Evolutionary conservation across 164 flowering plant genomes (phyloP).

Genomic region (Vitis riparia): DNA sequence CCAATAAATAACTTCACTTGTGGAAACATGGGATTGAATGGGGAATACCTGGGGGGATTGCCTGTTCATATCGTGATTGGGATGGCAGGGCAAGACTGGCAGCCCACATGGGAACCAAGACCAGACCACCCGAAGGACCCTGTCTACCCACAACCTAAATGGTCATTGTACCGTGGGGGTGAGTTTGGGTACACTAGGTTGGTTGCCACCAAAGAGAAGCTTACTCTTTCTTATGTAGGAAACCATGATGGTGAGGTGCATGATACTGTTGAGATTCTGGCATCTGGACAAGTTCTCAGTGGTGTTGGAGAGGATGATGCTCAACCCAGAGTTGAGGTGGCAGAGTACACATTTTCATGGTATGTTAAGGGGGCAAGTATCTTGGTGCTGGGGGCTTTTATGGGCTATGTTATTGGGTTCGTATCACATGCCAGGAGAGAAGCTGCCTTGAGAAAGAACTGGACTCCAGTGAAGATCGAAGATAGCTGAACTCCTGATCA

Average conservation of each 20-base stretch:
- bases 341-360: slow-evolving; percentile 35
- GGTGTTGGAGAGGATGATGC: slow-evolving; percentile 14
- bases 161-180: slow-evolving; percentile 77
- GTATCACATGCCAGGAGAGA: slow-evolving; percentile 55
- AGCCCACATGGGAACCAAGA: slow-evolving; percentile 85
- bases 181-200: slow-evolving; percentile 93
- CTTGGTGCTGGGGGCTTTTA: slow-evolving; percentile 61
- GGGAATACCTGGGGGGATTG: slow-evolving; percentile 26
- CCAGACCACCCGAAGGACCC: slow-evolving; percentile 65
- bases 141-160: slow-evolving; percentile 73
- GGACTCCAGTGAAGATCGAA: slow-evolving; percentile 71
- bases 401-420: slow-evolving; percentile 70
- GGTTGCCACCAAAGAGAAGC: slow-evolving; percentile 72
- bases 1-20: slow-evolving; percentile 84
- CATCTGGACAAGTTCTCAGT: slow-evolving; percentile 53
- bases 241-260: slow-evolving; percentile 94
- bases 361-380: slow-evolving; percentile 60
- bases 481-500: slow-evolving; percentile 22
- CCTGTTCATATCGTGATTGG: slow-evolving; percentile 95
- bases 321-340: slow-evolving; percentile 5
- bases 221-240: slow-evolving; percentile 72
- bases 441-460: slow-evolving; percentile 21
- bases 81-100: slow-evolving; percentile 99
- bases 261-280: slow-evolving; percentile 72
- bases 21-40: slow-evolving; percentile 38